phyloP scores from a whole-genome alignment of 1,139 yeast species.

The Casaregolazyma suthepensis region DNA sequence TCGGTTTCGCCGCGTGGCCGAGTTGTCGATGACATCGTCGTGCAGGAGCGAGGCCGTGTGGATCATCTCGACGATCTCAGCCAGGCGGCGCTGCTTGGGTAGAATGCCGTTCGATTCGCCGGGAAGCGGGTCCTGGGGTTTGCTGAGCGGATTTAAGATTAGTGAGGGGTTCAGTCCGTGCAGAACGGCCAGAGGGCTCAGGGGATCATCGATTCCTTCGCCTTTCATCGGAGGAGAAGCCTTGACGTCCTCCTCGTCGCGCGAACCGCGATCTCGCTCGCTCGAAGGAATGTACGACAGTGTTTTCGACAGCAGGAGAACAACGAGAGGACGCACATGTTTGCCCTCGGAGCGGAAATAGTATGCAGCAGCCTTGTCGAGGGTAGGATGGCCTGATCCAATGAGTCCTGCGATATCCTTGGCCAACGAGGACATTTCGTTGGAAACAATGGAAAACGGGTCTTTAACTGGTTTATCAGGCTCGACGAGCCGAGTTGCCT shows the following conservation, averaged over 20 bases:
- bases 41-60: slow-evolving; percentile 96
- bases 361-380: slow-evolving; percentile 84
- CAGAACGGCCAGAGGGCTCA: slow-evolving; percentile 75
- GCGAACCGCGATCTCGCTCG: slow-evolving; percentile 50
- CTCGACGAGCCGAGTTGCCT: slow-evolving; percentile 77
- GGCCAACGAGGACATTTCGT: slow-evolving; percentile 88
- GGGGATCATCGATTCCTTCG: slow-evolving; percentile 34
- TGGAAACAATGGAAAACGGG: slow-evolving; percentile 88
- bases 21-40: slow-evolving; percentile 93
- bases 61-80: slow-evolving; percentile 97
- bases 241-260: slow-evolving; percentile 31
- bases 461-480: slow-evolving; percentile 59
- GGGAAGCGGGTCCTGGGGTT: slow-evolving; percentile 71
- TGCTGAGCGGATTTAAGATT: slow-evolving; percentile 73
- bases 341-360: slow-evolving; percentile 96
- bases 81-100: slow-evolving; percentile 90
- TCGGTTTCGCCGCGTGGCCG: slow-evolving; percentile 84
- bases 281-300: slow-evolving; percentile 68
- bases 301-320: slow-evolving; percentile 75
- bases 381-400: slow-evolving; percentile 90
- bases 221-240: slow-evolving; percentile 25
- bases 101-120: slow-evolving; percentile 49
- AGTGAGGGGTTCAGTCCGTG: slow-evolving; percentile 85
- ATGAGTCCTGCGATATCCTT: slow-evolving; percentile 77
- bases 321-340: slow-evolving; percentile 88